Evolutionary conservation across 345 rosid species (phyloP), one percentile per base, ranked within the genome.

Genomic region (Pugionium dolabratum): DNA sequence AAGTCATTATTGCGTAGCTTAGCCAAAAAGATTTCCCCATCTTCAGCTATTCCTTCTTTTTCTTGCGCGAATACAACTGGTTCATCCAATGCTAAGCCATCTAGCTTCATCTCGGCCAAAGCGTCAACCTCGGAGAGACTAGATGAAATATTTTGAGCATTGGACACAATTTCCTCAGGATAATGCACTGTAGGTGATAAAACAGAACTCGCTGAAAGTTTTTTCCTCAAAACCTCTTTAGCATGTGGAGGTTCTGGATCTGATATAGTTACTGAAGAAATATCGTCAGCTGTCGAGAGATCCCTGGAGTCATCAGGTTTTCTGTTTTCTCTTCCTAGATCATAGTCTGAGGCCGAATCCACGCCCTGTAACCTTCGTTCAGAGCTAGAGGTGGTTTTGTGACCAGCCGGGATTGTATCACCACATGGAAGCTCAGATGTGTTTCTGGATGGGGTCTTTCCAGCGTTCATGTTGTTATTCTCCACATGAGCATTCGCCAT

Each of bases 21-120:
- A 68, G 83, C 74, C 57, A 83, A 66, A 76, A 86, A 85, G 1
- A 74, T 42, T 45, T 67, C 75, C 62, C 58, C 76, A 68, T 85
- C 95, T 76, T 85, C 90, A 66, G 27, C 70, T 42, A 48, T 6
- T 53, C 32, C 66, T 73, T 54, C 86, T 64, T 69, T 78, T 47
- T 74, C 83, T 26, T 2, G 27, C n/a, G 11, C 41, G 18, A 79
- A 18, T 54, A 73, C 78, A 54, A 36, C 84, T 48, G 70, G 62
- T 69, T 79, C 76, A 27, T 65, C 44, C 36, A 71, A 36, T 67
- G 75, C 79, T 56, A 69, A 65, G 53, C 76, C 78, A 36, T 72
- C 80, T 59, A 76, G 71, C 59, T 78, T 67, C 52, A 78, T 76
- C 40, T 80, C 85, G 9, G 64, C 59, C 65, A 62, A 31, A 73